Base-by-base conservation (phyloP, 495 filamentous ascomycete species). In the Aspergillus kassunensis region DNA sequence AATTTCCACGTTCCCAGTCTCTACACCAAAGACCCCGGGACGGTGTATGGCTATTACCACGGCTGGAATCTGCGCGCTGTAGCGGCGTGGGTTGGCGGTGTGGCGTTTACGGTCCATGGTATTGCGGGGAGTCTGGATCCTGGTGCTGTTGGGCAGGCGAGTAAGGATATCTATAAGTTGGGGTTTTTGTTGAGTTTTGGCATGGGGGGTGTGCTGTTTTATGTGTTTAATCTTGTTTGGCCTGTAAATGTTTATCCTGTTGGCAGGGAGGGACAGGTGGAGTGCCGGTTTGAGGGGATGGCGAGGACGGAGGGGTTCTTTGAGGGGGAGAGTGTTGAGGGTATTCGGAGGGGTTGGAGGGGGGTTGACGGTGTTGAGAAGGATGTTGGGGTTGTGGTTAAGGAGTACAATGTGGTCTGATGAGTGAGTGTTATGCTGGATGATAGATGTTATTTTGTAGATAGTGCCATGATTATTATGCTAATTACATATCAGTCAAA, bases 111-210 rank as follows among this genome's bases (percentile, higher is more conserved):
- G 11, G 51, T 61, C 15, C 54, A 53, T 15, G 58, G 55, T 4
- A 42, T 57, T 8, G 47, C 55, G 10, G 55, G 55, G 6, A 33
- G 31, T 11, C 15, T 57, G 18, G 16, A 54, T 4, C 54, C 54
- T 2, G 45, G 35, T 6, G 21, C 31, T 16, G 47, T 42, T 10
- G 36, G 21, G 0, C 19, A 50, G 44, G 58, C 41, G 18, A 50
- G 45, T 21, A 47, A 51, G 42, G 48, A 54, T 19, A 55, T 61
- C 23, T 61, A 61, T 44, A 57, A 61, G 33, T 30, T 61, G 31
- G 58, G 58, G 5, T 61, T 57, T 18, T 33, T 61, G 31, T 29
- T 61, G 2, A 51, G 49, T 21, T 51, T 51, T 19, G 19, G 31
- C 6, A 25, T 57, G 20, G 54, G 49, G 0, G 31, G 35, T 0